Evolutionary conservation across 257 asterid species (phyloP).

Genomic region (Buddleja alternifolia): DNA sequence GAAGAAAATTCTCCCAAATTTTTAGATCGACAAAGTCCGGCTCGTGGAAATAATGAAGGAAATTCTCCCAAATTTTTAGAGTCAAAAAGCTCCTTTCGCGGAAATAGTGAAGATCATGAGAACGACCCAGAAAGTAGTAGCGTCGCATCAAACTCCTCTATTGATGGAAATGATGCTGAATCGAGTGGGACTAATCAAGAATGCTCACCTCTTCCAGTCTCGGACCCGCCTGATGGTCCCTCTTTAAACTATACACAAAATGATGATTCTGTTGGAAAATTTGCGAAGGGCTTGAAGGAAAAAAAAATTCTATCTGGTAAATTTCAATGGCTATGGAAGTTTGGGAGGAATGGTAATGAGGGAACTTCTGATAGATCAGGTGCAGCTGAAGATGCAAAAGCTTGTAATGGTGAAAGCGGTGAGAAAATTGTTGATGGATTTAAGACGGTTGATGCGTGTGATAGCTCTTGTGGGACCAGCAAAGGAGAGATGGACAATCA

Average conservation of each 20-base stretch:
- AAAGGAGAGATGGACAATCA: conserved; percentile 47
- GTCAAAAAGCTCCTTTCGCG: conserved; percentile 49
- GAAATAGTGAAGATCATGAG: conserved; percentile 37
- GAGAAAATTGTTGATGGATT: conserved; percentile 23
- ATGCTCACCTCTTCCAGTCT: conserved; percentile 18
- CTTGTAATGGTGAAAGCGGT: conserved; percentile 24
- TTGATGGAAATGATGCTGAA: conserved; percentile 30
- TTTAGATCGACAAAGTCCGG: no score
- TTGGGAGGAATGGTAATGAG: conserved; percentile 41
- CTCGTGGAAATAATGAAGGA: no score
- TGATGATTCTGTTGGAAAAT: conserved; percentile 34
- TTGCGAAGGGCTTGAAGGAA: conserved; percentile 29
- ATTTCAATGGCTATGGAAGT: conserved; percentile 51
- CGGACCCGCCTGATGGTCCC: conserved; percentile 26
- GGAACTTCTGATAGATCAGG: conserved; percentile 29
- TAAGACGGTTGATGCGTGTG: conserved; percentile 27
- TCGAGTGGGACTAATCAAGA: conserved; percentile 26
- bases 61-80: conserved; percentile 52
- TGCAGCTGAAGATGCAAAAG: conserved; percentile 37
- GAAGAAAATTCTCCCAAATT: no score
- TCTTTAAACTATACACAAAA: conserved; percentile 36
- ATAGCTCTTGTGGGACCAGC: conserved; percentile 34
- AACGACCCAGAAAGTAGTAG: conserved; percentile 40
- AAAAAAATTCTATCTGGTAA: conserved; percentile 42
- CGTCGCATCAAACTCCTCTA: conserved; percentile 42